phyloP scores from a whole-genome alignment of 305 asterid species.

The Fraxinus ornus region DNA sequence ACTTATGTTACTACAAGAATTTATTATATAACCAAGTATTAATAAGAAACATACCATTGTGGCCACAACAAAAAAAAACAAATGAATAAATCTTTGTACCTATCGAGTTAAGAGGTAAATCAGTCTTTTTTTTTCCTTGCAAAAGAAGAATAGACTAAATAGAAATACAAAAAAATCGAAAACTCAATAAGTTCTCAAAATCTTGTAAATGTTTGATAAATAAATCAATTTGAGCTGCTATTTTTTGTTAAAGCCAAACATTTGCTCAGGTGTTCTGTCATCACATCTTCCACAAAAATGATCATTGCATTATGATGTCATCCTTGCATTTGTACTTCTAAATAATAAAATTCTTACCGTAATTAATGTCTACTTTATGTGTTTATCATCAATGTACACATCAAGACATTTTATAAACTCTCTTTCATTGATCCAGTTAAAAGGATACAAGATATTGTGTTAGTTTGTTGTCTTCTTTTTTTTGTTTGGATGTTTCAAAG shows the following conservation, averaged over 20 bases:
- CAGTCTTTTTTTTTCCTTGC: neutral
- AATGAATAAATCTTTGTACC: constrained; percentile 53
- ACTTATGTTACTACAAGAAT: neutral
- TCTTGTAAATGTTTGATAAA: neutral
- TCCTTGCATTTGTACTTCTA: neutral
- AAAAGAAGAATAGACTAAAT: neutral
- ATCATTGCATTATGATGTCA: neutral
- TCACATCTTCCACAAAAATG: neutral
- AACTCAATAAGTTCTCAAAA: neutral
- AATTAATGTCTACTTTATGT: neutral
- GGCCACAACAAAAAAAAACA: too few species aligned
- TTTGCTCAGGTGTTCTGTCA: neutral
- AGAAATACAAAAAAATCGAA: neutral
- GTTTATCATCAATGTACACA: neutral
- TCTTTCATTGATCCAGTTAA: too few species aligned
- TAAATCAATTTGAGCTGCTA: neutral
- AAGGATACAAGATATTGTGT: too few species aligned
- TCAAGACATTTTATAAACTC: too few species aligned
- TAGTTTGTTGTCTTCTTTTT: too few species aligned
- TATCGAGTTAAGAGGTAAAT: constrained; percentile 31
- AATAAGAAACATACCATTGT: too few species aligned
- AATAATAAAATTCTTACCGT: neutral
- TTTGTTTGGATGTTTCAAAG: too few species aligned
- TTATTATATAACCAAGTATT: constrained; percentile 23
- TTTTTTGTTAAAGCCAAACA: constrained; percentile 10